phyloP scores from a whole-genome alignment of 2,329 filamentous ascomycete species.

The Thielaviopsis euricoi region DNA sequence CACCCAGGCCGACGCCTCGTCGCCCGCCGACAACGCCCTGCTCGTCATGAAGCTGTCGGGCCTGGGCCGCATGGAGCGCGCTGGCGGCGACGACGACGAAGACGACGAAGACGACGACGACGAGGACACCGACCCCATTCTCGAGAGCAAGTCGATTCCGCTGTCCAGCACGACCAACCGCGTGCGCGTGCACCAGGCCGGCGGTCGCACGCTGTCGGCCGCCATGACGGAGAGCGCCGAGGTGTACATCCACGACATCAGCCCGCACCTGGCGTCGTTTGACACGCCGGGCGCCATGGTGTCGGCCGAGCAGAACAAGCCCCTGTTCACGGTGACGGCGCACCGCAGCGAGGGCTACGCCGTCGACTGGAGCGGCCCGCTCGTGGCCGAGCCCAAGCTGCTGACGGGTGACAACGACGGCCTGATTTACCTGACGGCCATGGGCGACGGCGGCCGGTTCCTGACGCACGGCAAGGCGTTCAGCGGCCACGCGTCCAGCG shows the following conservation, averaged over 20 bases:
- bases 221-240: conserved; percentile 83
- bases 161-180: conserved; percentile 82
- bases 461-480: conserved; percentile 74
- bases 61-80: conserved; percentile 69
- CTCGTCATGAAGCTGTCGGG: conserved; percentile 95
- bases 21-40: conserved; percentile 75
- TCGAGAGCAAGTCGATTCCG: conserved; percentile 83
- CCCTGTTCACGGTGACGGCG: conserved; percentile 69
- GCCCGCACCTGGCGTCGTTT: conserved; percentile 74
- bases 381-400: conserved; percentile 49
- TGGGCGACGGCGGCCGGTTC: conserved; percentile 77
- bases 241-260: conserved; percentile 87
- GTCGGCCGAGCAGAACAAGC: conserved; percentile 71
- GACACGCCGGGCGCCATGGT: conserved; percentile 74
- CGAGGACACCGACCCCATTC: conserved; percentile 69
- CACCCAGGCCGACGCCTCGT: conserved; percentile 68
- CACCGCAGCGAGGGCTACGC: conserved; percentile 93
- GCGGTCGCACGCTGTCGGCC: conserved; percentile 71
- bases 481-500: conserved; percentile 64
- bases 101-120: conserved; percentile 59
- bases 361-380: conserved; percentile 80
- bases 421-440: conserved; percentile 72
- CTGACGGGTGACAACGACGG: conserved; percentile 85
- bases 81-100: conserved; percentile 46
- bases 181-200: conserved; percentile 71